Conservation (phyloP, 495 filamentous ascomycete genomes). For the Neurospora sp. region DNA sequence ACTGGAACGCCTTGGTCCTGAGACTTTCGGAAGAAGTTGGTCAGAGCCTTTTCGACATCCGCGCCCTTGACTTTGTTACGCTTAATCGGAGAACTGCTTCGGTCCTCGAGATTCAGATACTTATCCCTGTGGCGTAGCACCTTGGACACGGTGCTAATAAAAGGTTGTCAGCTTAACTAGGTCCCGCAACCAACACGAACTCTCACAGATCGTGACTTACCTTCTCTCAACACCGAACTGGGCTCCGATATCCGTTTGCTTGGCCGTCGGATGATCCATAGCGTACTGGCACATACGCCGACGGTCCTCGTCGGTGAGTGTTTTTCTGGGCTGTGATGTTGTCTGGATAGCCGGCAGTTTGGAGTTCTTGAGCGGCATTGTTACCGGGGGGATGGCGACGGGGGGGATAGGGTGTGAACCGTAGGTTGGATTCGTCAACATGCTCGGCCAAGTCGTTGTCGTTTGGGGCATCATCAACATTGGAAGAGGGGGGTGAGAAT, state of each 20-base stretch:
- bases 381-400: slow-evolving; percentile 45
- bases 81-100: slow-evolving; percentile 80
- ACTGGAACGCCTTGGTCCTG: slow-evolving; percentile 66
- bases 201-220: slow-evolving; percentile 39
- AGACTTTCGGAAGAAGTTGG: slow-evolving; percentile 77
- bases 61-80: slow-evolving; percentile 83
- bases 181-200: neutral
- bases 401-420: slow-evolving; percentile 40
- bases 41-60: slow-evolving; percentile 90
- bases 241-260: slow-evolving; percentile 96
- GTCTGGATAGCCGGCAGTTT: slow-evolving; percentile 36
- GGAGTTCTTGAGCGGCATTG: slow-evolving; percentile 38
- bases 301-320: slow-evolving; percentile 85
- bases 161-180: slow-evolving; percentile 12
- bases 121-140: slow-evolving; percentile 94
- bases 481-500: slow-evolving; percentile 36
- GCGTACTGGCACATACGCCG: slow-evolving; percentile 92
- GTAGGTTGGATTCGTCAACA: slow-evolving; percentile 49
- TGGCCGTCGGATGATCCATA: slow-evolving; percentile 86
- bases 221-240: slow-evolving; percentile 98
- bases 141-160: slow-evolving; percentile 89
- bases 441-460: slow-evolving; percentile 54
- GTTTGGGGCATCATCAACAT: slow-evolving; percentile 57
- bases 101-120: slow-evolving; percentile 83
- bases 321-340: slow-evolving; percentile 65